These are phyloP conservation scores for Alternaria sp. DNA, from an alignment of 2,329 filamentous ascomycete genomes.

Conservation along the genomic window DNA sequence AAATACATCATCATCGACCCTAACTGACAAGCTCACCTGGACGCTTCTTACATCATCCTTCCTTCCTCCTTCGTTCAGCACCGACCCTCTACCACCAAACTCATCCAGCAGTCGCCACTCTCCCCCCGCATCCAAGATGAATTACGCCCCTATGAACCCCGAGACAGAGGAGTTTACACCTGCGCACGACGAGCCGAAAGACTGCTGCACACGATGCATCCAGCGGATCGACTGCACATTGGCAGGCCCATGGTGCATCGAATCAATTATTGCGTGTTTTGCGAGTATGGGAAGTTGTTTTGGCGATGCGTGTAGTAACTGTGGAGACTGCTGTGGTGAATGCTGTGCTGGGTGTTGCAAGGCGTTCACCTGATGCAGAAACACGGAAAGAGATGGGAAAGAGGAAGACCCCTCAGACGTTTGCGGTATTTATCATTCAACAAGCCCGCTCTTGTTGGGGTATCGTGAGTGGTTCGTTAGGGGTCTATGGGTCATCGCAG, in stretches of 20 bases:
- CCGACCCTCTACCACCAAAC: background rate
- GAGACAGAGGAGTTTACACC: slow-evolving; percentile 12
- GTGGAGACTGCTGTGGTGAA: background rate
- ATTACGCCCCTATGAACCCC: slow-evolving; percentile 18
- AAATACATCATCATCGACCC: background rate
- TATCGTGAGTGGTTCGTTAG: background rate
- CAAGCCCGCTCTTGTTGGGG: background rate
- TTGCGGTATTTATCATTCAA: background rate
- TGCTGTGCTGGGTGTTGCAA: background rate
- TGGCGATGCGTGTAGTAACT: background rate
- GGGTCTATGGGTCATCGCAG: background rate
- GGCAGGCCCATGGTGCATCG: slow-evolving; percentile 5
- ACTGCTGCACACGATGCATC: slow-evolving; percentile 13
- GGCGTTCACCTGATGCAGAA: background rate
- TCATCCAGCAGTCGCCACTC: background rate
- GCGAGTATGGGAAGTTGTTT: background rate
- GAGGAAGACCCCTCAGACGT: background rate
- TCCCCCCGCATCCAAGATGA: slow-evolving; percentile 13
- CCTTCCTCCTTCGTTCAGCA: background rate
- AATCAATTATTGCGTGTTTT: slow-evolving; percentile 9
- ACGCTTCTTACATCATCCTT: background rate
- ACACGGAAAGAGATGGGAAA: background rate
- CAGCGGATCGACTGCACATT: slow-evolving; percentile 8
- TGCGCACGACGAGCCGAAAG: slow-evolving; percentile 10
- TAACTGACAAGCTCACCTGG: background rate